These are phyloP conservation scores for Fusarium goolgardi DNA, from an alignment of 2,329 filamentous ascomycete genomes.

Conservation along the genomic window DNA sequence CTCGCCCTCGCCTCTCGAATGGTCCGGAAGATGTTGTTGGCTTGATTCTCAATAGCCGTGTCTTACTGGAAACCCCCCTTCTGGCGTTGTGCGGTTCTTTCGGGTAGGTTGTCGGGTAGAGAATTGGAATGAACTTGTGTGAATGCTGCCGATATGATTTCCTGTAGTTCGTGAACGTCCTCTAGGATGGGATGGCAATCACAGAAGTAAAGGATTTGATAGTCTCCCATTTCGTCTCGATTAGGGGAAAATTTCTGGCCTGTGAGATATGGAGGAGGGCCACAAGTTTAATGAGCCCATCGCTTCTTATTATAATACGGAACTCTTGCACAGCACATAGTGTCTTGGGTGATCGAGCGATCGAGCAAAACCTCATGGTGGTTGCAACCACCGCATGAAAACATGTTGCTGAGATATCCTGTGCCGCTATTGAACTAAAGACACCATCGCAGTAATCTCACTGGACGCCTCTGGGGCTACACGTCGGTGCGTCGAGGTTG, in stretches of 20 bases:
- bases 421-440: conserved; percentile 5
- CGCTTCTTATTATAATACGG: conserved; percentile 18
- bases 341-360: conserved; percentile 33
- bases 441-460: neutral
- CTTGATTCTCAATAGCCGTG: conserved; percentile 6
- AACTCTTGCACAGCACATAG: conserved; percentile 4
- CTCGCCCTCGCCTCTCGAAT: conserved; percentile 3
- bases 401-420: conserved; percentile 5
- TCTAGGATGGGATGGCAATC: neutral
- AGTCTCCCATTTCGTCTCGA: neutral
- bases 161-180: neutral
- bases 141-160: neutral
- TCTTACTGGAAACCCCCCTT: conserved; percentile 11
- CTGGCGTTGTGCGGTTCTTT: neutral
- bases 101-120: conserved; percentile 1
- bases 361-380: conserved; percentile 7
- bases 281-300: conserved; percentile 29
- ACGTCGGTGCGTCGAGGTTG: conserved; percentile 6
- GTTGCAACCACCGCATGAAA: conserved; percentile 24
- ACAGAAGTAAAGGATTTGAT: neutral
- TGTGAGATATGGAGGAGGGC: conserved; percentile 8
- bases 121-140: conserved; percentile 16
- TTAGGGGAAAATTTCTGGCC: neutral
- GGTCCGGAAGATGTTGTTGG: neutral
- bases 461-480: conserved; percentile 5